Evolutionary conservation across 108 stramenopile species (phyloP).

Genomic region (Thalassiosira profunda): DNA sequence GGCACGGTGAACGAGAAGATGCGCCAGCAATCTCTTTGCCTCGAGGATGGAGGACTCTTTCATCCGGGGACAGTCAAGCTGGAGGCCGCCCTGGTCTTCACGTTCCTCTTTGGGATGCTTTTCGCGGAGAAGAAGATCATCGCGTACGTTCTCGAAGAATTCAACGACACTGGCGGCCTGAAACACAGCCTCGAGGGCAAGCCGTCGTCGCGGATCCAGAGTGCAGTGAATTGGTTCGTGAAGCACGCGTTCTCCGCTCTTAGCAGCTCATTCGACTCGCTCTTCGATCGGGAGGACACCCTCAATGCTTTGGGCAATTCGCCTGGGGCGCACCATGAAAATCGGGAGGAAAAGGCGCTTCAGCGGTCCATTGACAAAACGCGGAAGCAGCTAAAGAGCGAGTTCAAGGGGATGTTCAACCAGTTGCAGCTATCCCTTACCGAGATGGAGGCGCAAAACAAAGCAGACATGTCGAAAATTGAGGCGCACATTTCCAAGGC

Average conservation of each 20-base stretch:
- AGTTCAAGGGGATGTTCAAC: neutral
- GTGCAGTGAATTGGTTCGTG: conserved; percentile 1
- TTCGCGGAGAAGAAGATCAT: conserved; percentile 1
- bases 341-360: neutral
- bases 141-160: conserved; percentile 1
- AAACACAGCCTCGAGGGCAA: neutral
- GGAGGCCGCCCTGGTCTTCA: neutral
- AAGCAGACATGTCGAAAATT: neutral
- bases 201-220: neutral
- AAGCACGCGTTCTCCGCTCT: neutral
- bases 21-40: neutral
- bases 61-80: neutral
- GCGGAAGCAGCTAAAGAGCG: neutral
- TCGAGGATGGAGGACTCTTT: neutral
- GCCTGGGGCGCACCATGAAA: neutral
- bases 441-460: neutral
- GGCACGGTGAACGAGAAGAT: neutral
- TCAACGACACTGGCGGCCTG: neutral
- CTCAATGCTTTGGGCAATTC: neutral
- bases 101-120: neutral
- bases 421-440: neutral
- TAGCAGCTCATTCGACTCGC: conserved; percentile 3
- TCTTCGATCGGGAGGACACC: neutral
- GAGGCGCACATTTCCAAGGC: neutral
- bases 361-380: conserved; percentile 5